Conservation (phyloP, 2,329 filamentous ascomycete species). For the Lecanicillium sp. region DNA sequence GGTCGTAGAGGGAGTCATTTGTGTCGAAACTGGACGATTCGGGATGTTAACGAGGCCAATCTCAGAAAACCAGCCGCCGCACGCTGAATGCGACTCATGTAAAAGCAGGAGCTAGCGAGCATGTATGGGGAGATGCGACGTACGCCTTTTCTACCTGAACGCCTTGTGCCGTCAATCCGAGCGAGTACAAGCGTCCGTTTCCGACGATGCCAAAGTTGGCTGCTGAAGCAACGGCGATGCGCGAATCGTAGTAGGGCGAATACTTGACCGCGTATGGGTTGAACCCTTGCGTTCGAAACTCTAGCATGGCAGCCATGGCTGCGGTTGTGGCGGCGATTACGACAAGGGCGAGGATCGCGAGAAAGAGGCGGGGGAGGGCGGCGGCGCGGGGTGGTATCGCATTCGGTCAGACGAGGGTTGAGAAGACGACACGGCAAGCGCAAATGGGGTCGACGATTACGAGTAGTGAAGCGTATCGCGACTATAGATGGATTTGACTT, state of each 20-base stretch:
- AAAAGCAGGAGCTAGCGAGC: neutral
- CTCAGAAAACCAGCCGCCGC: neutral
- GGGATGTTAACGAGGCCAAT: neutral
- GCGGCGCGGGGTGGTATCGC: neutral
- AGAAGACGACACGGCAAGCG: no score
- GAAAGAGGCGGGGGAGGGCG: neutral
- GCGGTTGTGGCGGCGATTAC: slow-evolving; percentile 11
- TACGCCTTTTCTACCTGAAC: slow-evolving; percentile 80
- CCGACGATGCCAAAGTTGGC: slow-evolving; percentile 96
- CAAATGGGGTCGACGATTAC: no score
- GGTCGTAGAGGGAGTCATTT: slow-evolving; percentile 92
- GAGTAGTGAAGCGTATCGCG: no score
- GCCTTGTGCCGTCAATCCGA: slow-evolving; percentile 76
- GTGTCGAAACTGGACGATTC: slow-evolving; percentile 71
- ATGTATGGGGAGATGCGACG: slow-evolving; percentile 17
- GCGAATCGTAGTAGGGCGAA: slow-evolving; percentile 95
- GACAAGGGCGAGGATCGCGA: slow-evolving; percentile 5
- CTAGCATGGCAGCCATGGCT: slow-evolving; percentile 66
- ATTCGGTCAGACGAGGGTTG: neutral
- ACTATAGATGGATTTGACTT: no score
- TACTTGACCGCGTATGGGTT: slow-evolving; percentile 98
- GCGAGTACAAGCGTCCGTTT: slow-evolving; percentile 82
- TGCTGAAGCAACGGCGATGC: slow-evolving; percentile 83
- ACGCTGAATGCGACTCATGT: neutral
- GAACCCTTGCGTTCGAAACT: slow-evolving; percentile 88